Conservation (phyloP, 2,329 filamentous ascomycete species). For the Dryadomyces sulphureus region DNA sequence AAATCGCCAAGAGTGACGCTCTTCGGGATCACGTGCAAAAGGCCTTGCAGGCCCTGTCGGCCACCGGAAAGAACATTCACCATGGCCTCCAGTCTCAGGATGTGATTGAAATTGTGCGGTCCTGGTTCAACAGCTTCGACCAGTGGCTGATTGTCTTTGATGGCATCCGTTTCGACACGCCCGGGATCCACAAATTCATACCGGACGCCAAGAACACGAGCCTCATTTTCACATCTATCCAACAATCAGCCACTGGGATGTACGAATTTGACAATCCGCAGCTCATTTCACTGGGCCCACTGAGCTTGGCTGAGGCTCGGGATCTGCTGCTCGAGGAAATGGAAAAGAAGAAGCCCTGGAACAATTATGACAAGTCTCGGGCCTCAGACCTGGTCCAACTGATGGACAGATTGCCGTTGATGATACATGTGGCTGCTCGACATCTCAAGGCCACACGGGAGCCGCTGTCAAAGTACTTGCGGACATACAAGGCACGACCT, state of each 20-base stretch:
- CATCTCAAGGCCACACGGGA: slow-evolving; percentile 46
- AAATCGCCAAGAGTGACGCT: slow-evolving; percentile 44
- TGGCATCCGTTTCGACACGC: slow-evolving; percentile 45
- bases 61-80: not conserved
- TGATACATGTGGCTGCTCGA: slow-evolving; percentile 51
- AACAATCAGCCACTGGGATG: slow-evolving; percentile 38
- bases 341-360: slow-evolving; percentile 39
- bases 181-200: slow-evolving; percentile 45
- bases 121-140: slow-evolving; percentile 46
- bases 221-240: slow-evolving; percentile 55
- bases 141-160: slow-evolving; percentile 56
- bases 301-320: slow-evolving; percentile 42
- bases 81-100: slow-evolving; percentile 22
- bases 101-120: slow-evolving; percentile 41
- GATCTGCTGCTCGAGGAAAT: slow-evolving; percentile 48
- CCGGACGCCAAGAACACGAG: slow-evolving; percentile 47
- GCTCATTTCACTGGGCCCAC: slow-evolving; percentile 37
- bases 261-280: slow-evolving; percentile 44
- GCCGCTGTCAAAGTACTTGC: slow-evolving; percentile 45
- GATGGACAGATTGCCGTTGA: slow-evolving; percentile 50
- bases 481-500: slow-evolving; percentile 38
- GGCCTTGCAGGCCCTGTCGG: slow-evolving; percentile 15
- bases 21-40: slow-evolving; percentile 24
- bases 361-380: slow-evolving; percentile 36
- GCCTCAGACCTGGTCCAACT: slow-evolving; percentile 47